These are phyloP conservation scores for Cinchona pubescens DNA, from an alignment of 257 asterid species.

Conservation along the genomic window DNA sequence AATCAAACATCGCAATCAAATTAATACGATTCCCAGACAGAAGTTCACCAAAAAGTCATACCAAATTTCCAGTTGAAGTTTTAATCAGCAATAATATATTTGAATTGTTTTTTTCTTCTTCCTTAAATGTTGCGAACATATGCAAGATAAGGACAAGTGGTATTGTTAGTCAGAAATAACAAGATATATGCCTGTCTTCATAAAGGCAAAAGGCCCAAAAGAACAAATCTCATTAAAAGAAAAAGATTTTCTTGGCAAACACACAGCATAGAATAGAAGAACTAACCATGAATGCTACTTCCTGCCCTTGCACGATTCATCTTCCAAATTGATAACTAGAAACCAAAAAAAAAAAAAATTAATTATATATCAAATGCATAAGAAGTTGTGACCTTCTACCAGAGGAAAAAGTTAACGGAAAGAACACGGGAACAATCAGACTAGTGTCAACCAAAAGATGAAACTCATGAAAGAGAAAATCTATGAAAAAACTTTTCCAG, in stretches of 20 bases:
- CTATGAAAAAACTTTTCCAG: background rate
- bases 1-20: background rate
- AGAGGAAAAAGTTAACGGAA: background rate
- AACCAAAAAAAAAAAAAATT: background rate
- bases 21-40: background rate
- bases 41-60: background rate
- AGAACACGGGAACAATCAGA: background rate
- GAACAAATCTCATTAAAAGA: background rate
- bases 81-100: background rate
- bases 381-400: background rate
- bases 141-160: background rate
- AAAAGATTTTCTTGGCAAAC: background rate
- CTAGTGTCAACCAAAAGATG: background rate
- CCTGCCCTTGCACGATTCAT: constrained; percentile 7
- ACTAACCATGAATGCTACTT: background rate
- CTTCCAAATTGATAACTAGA: background rate
- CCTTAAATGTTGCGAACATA: background rate
- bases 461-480: background rate
- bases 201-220: background rate
- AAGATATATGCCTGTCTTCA: too few relatives aligned
- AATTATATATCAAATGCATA: background rate
- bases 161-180: too few relatives aligned
- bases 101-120: background rate
- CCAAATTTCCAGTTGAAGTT: background rate
- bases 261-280: background rate